Conservation (phyloP, 2,329 filamentous ascomycete species). For the Fonsecaea multimorphosa region DNA sequence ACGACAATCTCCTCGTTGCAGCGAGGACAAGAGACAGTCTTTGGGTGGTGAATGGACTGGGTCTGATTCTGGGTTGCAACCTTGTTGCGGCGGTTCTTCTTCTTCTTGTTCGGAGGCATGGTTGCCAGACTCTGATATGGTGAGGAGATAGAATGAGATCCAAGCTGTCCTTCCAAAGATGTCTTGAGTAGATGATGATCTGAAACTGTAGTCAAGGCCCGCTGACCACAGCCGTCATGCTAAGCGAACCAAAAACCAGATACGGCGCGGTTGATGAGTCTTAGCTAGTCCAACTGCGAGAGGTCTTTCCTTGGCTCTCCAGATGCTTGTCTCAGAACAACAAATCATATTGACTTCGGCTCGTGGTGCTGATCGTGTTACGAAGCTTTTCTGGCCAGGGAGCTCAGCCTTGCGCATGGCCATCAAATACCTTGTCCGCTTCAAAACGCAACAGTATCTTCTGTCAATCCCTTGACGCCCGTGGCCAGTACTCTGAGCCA, state of each 20-base stretch:
- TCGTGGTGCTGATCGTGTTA: background rate
- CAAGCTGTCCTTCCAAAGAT: background rate
- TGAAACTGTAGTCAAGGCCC: background rate
- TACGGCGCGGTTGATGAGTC: background rate
- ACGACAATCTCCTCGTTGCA: constrained; percentile 23
- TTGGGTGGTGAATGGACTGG: background rate
- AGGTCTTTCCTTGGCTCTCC: background rate
- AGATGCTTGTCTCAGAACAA: background rate
- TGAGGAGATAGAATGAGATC: background rate
- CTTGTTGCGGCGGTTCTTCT: constrained; percentile 9
- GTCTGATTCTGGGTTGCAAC: background rate
- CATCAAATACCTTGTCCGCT: background rate
- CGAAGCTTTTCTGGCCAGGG: background rate
- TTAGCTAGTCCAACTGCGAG: background rate
- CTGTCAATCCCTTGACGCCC: background rate
- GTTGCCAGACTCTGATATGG: background rate
- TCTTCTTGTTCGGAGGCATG: constrained; percentile 19
- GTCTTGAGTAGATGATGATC: background rate
- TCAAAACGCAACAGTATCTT: background rate
- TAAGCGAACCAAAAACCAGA: background rate
- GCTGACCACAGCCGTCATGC: background rate
- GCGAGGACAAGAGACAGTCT: constrained; percentile 20
- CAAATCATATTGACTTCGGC: constrained; percentile 2
- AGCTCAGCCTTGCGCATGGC: background rate
- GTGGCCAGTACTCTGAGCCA: background rate